phyloP scores from a whole-genome alignment of 2,329 filamentous ascomycete genomes.

The Rutstroemia sp. region DNA sequence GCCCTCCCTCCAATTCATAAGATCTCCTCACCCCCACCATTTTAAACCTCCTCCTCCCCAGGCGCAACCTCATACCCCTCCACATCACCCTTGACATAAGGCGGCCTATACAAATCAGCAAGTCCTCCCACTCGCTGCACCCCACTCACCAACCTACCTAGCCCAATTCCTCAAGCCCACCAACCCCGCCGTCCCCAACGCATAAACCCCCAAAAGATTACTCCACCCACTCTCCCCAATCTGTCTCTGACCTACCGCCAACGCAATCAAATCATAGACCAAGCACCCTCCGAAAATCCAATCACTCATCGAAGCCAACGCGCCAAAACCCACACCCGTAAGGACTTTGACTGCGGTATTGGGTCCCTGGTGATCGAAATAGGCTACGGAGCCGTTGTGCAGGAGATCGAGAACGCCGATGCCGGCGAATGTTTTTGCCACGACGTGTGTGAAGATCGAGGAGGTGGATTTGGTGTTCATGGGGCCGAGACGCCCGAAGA shows the following conservation, averaged over 20 bases:
- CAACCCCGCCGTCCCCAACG: slow-evolving; percentile 29
- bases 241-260: slow-evolving; percentile 45
- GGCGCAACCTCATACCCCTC: slow-evolving; percentile 16
- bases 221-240: slow-evolving; percentile 40
- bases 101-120: slow-evolving; percentile 17
- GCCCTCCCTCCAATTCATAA: neutral
- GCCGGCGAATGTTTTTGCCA: slow-evolving; percentile 52
- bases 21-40: neutral
- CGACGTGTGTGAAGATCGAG: slow-evolving; percentile 49
- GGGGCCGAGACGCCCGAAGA: slow-evolving; percentile 38
- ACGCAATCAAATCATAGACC: slow-evolving; percentile 49
- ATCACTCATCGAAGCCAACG: slow-evolving; percentile 42
- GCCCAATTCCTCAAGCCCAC: slow-evolving; percentile 44
- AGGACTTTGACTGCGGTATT: slow-evolving; percentile 40
- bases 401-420: slow-evolving; percentile 53
- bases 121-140: neutral
- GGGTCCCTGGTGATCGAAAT: slow-evolving; percentile 42
- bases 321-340: slow-evolving; percentile 47
- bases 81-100: slow-evolving; percentile 14
- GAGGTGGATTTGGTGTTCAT: slow-evolving; percentile 43
- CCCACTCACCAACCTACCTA: slow-evolving; percentile 35
- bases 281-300: slow-evolving; percentile 55
- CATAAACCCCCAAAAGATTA: slow-evolving; percentile 42
- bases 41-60: slow-evolving; percentile 12
- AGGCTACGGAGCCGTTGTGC: slow-evolving; percentile 51